Evolutionary conservation across 2,329 filamentous ascomycete species (phyloP).

Genomic region (Endothia cerciana): DNA sequence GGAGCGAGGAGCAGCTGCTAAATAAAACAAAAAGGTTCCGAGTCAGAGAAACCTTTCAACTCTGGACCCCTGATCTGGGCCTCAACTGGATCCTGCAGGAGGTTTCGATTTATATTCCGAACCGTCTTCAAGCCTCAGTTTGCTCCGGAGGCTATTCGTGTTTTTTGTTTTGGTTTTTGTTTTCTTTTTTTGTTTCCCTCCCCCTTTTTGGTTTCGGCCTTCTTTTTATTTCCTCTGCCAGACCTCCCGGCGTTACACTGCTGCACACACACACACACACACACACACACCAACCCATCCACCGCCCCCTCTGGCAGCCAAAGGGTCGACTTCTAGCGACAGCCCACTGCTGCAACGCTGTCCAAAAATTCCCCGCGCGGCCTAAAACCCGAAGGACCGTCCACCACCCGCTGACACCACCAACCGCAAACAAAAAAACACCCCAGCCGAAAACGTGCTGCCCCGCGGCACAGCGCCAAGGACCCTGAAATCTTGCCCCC

Average conservation of each 20-base stretch:
- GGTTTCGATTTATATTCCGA: slow-evolving; percentile 6
- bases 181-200: neutral
- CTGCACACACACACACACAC: neutral
- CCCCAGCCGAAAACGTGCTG: neutral
- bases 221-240: neutral
- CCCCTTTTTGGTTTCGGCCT: neutral
- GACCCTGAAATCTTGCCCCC: too few species aligned
- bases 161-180: neutral
- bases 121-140: neutral
- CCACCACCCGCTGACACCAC: too few species aligned
- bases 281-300: too few species aligned
- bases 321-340: too few species aligned
- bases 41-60: slow-evolving; percentile 4
- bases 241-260: neutral
- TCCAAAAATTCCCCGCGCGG: too few species aligned
- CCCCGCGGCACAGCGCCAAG: neutral
- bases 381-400: too few species aligned
- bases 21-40: slow-evolving; percentile 5
- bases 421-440: too few species aligned
- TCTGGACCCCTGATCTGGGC: neutral
- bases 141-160: neutral
- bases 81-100: slow-evolving; percentile 1
- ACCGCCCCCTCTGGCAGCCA: too few species aligned
- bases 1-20: too few species aligned
- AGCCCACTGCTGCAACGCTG: neutral